A percentile compares a stretch with the other conserved stretches of the same genome.
These are phyloP conservation scores for Leccinum fallax DNA, from an alignment of 1,284 basidiomycete genomes.

Conservation along the genomic window DNA sequence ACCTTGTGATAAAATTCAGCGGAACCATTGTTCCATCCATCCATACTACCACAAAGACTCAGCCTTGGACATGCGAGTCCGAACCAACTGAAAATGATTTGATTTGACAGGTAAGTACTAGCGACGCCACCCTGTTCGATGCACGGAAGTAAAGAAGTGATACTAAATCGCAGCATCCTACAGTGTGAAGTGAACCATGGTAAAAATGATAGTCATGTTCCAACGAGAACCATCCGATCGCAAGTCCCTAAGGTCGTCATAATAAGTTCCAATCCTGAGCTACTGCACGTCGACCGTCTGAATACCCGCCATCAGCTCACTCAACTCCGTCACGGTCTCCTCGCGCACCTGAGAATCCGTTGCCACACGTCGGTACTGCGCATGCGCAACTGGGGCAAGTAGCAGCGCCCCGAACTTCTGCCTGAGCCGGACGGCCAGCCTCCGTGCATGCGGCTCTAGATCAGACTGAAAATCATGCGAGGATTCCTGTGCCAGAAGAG, in stretches of 20 bases:
- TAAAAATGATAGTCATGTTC: neutral
- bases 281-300: constrained; percentile 11
- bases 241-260: neutral
- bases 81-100: no score
- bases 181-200: no score
- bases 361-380: constrained; percentile 9
- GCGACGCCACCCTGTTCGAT: no score
- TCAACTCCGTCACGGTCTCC: neutral
- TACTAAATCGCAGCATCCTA: no score
- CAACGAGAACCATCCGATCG: neutral
- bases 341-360: constrained; percentile 3
- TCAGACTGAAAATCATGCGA: neutral
- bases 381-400: neutral
- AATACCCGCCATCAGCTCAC: neutral
- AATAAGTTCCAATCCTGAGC: neutral
- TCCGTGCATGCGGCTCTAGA: neutral
- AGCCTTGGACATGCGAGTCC: no score
- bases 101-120: no score
- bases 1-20: no score
- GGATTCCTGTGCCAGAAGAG: constrained; percentile 1
- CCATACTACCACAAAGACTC: no score
- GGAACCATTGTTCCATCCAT: no score
- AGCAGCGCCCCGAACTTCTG: constrained; percentile 8
- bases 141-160: no score
- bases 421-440: neutral